Base-by-base conservation (phyloP, 306 rosid species). In the Sechiopsis laciniata region DNA sequence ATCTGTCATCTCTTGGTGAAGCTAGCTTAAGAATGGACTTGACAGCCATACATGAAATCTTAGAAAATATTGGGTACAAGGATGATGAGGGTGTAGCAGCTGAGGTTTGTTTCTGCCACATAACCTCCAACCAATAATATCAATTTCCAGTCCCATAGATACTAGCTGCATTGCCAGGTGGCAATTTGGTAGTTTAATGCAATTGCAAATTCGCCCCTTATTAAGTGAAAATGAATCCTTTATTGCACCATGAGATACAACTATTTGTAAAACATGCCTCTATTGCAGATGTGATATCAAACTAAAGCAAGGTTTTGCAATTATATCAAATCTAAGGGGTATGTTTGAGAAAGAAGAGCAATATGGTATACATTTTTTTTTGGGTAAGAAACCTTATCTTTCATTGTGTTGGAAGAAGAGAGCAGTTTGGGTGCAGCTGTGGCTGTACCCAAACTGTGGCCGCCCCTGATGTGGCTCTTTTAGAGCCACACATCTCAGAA, bases 51-150 rank as follows among this genome's bases (percentile, higher is more conserved):
- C 96, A 94, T 61, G 96, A 89, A 81, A 83, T 87, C 86, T 54
- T 94, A 83, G 99, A 94, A 82, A 85, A 82, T 77, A 78, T 81
- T 76, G 97, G 96, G 77, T 94, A 94, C 61, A 94, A 89, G 86
- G 99, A 94, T 40, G 97, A 94, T 57, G 99, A 94, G 81, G 99
- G 97, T 32, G 84, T 91, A 63, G 90, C 96, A 46, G 83, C 96
- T 20, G 99, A 94, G 99, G 99, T 94, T 76, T 72, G 84, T 78
- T 79, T 87, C 74, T 71, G 53, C 46, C 68, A 40, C 56, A 15
- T 68, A 29, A 29, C 12, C 15, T 15, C 75, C 9, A 45, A 50
- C 2, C 35, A 5, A 53, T 10, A 17, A 4, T 72, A 32, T 72
- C 51, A 54, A 16, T n/a, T 53, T 53, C 16, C 75, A 55, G 42